Percentiles rank a stretch among this genome's conserved stretches.
Evolutionary conservation across 2,329 filamentous ascomycete species (phyloP).

Genomic region (Neofusicoccum sp.): DNA sequence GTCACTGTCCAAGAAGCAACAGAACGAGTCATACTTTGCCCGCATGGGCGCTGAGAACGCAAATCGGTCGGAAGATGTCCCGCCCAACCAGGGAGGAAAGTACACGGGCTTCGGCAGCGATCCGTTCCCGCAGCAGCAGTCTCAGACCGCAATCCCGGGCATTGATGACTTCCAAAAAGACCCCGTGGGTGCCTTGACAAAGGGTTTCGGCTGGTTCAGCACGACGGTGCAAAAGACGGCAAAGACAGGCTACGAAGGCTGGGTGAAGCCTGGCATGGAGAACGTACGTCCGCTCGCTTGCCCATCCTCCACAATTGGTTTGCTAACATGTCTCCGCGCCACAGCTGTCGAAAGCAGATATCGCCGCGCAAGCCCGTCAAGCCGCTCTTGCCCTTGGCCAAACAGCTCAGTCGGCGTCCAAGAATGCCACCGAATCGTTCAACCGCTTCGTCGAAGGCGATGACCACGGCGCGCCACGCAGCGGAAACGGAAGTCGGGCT

Average conservation of each 20-base stretch:
- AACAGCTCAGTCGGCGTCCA: slow-evolving; percentile 67
- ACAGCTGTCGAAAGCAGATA: slow-evolving; percentile 71
- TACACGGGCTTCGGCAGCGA: slow-evolving; percentile 88
- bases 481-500: slow-evolving; percentile 25
- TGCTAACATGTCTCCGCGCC: background rate
- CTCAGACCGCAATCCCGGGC: slow-evolving; percentile 59
- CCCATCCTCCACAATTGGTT: too few relatives aligned
- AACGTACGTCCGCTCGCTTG: slow-evolving; percentile 61
- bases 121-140: slow-evolving; percentile 55
- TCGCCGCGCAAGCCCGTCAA: slow-evolving; percentile 61
- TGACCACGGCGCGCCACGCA: slow-evolving; percentile 30
- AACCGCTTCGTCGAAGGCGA: slow-evolving; percentile 85
- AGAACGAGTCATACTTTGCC: slow-evolving; percentile 89
- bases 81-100: slow-evolving; percentile 90
- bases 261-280: slow-evolving; percentile 89
- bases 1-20: slow-evolving; percentile 54
- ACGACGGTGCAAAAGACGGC: slow-evolving; percentile 86
- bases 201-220: slow-evolving; percentile 93
- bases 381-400: slow-evolving; percentile 58
- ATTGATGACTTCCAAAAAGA: slow-evolving; percentile 92
- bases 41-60: slow-evolving; percentile 83
- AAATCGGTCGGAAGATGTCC: slow-evolving; percentile 69
- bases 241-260: slow-evolving; percentile 86
- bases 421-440: slow-evolving; percentile 76
- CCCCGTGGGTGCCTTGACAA: slow-evolving; percentile 82